Evolutionary conservation across 495 filamentous ascomycete genomes (phyloP), one percentile per base, ranked within the genome.

Genomic region (Astrothelium macrocarpum): DNA sequence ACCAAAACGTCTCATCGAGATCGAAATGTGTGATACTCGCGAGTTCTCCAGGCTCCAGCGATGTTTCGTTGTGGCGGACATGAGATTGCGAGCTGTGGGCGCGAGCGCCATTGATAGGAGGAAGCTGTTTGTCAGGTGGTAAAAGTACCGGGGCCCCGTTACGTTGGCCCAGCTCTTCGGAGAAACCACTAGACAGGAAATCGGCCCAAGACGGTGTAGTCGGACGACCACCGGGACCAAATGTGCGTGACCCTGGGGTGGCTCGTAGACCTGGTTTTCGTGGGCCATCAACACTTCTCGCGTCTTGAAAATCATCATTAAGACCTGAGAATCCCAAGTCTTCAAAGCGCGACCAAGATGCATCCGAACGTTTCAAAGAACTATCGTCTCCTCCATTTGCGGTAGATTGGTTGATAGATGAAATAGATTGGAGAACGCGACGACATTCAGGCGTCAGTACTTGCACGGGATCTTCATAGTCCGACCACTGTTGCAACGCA

Each of bases 161-260:
- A 32, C 78, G 74, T 62, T 79, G 77, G 7, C 71, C 76, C 11
- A 77, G 78, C 59, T 94, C 88, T 64, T 95, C 90, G 23, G 85
- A 81, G 67, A 98, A 98, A 0, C 94, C 94, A 53, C 90, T 91
- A 2, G 89, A 95, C 67, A 98, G 80, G 74, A 98, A 98, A 71
- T 98, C 94, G 10, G 92, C 91, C 92, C 92, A 97, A 1, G 94
- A 97, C 11, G 94, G 94, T 2, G 94, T 98, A 0, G 91, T 97
- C 2, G 94, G 95, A 46, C 94, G 82, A 20, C 85, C 91, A 63
- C 89, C 72, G 64, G 88, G 85, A 42, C 80, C 80, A 43, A 70
- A 77, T 29, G 64, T 61, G 42, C 77, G 79, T 10, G 89, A 90
- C 12, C 82, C 80, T 3, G 90, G 85, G 7, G 81, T 82, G 25